Evolutionary conservation across 208 protist genomes (phyloP).

Genomic region (Angomonas ambiguus): DNA sequence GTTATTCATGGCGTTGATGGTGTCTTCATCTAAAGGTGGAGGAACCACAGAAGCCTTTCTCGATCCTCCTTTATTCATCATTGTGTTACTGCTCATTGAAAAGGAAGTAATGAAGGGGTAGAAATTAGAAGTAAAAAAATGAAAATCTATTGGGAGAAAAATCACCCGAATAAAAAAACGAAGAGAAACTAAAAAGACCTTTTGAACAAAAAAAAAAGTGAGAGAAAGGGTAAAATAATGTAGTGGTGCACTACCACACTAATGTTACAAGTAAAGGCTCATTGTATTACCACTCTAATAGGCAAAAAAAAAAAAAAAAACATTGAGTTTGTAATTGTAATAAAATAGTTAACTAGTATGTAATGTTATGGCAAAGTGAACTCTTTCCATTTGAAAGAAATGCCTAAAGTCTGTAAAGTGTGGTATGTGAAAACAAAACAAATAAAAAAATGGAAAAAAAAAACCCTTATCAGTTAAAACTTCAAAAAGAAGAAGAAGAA

Average conservation of each 20-base stretch:
- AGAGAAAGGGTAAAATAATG: background rate
- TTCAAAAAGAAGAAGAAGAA: background rate
- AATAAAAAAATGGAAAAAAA: slow-evolving; percentile 15
- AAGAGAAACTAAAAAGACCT: background rate
- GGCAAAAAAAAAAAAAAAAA: background rate
- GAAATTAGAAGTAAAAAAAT: background rate
- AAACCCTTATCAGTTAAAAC: background rate
- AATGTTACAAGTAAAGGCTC: too few relatives aligned
- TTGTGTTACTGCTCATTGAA: background rate
- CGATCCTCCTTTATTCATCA: background rate
- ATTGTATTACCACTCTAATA: background rate
- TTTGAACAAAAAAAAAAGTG: background rate
- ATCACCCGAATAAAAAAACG: slow-evolving; percentile 4
- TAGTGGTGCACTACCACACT: too few relatives aligned
- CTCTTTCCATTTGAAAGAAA: background rate
- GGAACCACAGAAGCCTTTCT: background rate
- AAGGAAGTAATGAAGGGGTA: background rate
- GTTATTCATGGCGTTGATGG: background rate
- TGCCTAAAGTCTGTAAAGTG: background rate
- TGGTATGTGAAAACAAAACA: slow-evolving; percentile 8
- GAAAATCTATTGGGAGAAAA: background rate
- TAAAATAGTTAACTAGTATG: background rate
- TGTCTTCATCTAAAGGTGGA: slow-evolving; percentile 2
- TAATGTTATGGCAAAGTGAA: background rate
- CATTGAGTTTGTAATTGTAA: background rate